Percentiles rank a stretch among this genome's conserved stretches.
Evolutionary conservation across 164 flowering plant species (phyloP).

Genomic region (Chimonanthus praecox): DNA sequence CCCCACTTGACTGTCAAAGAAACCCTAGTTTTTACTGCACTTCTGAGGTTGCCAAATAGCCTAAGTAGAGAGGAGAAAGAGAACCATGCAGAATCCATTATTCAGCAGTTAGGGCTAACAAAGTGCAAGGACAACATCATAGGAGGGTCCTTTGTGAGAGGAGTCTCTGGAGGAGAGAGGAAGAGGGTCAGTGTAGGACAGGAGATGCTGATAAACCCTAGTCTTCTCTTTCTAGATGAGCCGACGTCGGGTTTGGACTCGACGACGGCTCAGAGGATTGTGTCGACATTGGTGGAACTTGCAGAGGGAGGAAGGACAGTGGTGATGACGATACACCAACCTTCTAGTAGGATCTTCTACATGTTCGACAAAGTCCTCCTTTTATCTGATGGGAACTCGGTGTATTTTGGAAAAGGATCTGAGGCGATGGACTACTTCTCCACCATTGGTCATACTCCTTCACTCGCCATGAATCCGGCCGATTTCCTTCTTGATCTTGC

Average conservation of each 20-base stretch:
- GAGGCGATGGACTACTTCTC: constrained; percentile 58
- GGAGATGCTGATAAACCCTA: constrained; percentile 47
- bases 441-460: constrained; percentile 46
- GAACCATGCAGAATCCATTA: constrained; percentile 44
- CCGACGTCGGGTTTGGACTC: constrained; percentile 29
- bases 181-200: constrained; percentile 23
- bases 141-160: constrained; percentile 23
- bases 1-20: constrained; percentile 68
- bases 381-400: constrained; percentile 54
- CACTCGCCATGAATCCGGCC: constrained; percentile 65
- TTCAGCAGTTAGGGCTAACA: constrained; percentile 41
- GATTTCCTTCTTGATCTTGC: constrained; percentile 80
- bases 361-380: constrained; percentile 69
- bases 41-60: constrained; percentile 54
- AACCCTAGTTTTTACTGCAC: constrained; percentile 66
- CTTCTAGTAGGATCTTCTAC: constrained; percentile 65
- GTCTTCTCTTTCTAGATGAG: constrained; percentile 63
- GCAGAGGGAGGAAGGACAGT: constrained; percentile 60
- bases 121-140: constrained; percentile 52
- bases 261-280: constrained; percentile 59
- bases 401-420: constrained; percentile 60
- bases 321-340: constrained; percentile 76
- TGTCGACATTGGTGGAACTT: constrained; percentile 50
- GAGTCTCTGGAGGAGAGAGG: constrained; percentile 30
- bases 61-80: constrained; percentile 37